A percentile compares a stretch with the other conserved stretches of the same genome.
These are phyloP conservation scores for Neophaeococcomyces aloes DNA, from an alignment of 2,329 filamentous ascomycete species.

Conservation along the genomic window DNA sequence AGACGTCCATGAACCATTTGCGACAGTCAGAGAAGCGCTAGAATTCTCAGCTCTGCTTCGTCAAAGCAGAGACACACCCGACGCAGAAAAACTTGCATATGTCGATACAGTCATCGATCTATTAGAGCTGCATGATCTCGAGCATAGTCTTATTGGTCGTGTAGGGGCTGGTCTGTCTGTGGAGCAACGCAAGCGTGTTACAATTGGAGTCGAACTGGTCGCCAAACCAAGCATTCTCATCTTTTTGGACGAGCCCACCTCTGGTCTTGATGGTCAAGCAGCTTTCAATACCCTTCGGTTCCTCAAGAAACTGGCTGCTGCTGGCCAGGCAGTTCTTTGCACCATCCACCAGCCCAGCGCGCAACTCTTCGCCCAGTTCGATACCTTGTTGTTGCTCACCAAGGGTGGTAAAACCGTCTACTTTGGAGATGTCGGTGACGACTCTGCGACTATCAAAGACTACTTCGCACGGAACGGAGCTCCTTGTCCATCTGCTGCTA, in stretches of 20 bases:
- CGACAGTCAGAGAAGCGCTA: conserved; percentile 55
- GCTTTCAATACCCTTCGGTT: conserved; percentile 58
- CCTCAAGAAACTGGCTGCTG: conserved; percentile 52
- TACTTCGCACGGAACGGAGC: conserved; percentile 58
- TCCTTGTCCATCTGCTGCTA: conserved; percentile 50
- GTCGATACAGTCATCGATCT: conserved; percentile 55
- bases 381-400: conserved; percentile 57
- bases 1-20: conserved; percentile 56
- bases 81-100: conserved; percentile 52
- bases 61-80: conserved; percentile 43
- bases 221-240: conserved; percentile 57
- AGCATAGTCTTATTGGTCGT: conserved; percentile 51
- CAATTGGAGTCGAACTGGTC: conserved; percentile 61
- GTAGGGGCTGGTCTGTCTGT: conserved; percentile 42
- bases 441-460: conserved; percentile 51
- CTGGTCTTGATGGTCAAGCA: conserved; percentile 56
- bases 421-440: conserved; percentile 58
- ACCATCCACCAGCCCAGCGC: conserved; percentile 62
- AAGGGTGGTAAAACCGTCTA: conserved; percentile 61
- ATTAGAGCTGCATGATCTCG: conserved; percentile 51
- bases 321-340: conserved; percentile 58
- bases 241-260: conserved; percentile 62
- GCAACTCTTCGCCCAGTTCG: conserved; percentile 57
- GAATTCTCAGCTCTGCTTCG: conserved; percentile 56
- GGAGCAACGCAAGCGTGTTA: conserved; percentile 58